Base-by-base conservation (phyloP, 768 basidiomycete genomes). In the Cantharellus anzutake region DNA sequence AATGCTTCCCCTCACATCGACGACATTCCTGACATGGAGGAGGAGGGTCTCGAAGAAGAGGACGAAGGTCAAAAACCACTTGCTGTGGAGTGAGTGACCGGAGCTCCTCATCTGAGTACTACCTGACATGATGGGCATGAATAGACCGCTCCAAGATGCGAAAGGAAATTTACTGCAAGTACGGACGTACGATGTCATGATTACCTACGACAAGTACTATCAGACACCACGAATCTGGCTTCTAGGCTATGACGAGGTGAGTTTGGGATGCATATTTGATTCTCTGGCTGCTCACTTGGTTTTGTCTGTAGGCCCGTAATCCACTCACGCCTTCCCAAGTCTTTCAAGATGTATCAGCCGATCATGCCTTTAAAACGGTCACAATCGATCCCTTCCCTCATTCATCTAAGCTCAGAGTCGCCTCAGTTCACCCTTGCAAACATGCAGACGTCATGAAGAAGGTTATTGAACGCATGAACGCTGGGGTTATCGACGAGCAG, bases 371-470 rank as follows among this genome's bases (percentile, higher is more conserved):
- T 73, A 98, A 99, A 75, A 99, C 96, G 0, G 93, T 99, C 58
- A 99, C 96, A 0, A 94, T 97, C 71, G 96, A 99, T 70, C 80
- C 84, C 0, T 99, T 99, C 79, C 91, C 93, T n/a, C 92, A 97
- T 71, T 86, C 86, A 0, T 73, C 80, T 1, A 81, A 83, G 5
- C 77, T 93, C 52, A 84, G 89, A 68, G 82, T 84, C 1, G 96
- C 93, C 0, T 91, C 86, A 0, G 94, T 99, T 5, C 94, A 99
- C 70, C 94, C 94, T 2, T 99, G 94, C 79, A 97, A 96, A 68
- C 94, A 99, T 70, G 87, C 92, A 1, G 89, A 84, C 70, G 96
- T 99, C 60, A 99, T 99, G 96, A 97, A 96, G 79, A 98, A 97
- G 70, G 90, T 98, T 62, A 97, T 98, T 68, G 94, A 98, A 70